These are phyloP conservation scores for Lepidium sativum DNA, from an alignment of 345 rosid species.

Conservation along the genomic window DNA sequence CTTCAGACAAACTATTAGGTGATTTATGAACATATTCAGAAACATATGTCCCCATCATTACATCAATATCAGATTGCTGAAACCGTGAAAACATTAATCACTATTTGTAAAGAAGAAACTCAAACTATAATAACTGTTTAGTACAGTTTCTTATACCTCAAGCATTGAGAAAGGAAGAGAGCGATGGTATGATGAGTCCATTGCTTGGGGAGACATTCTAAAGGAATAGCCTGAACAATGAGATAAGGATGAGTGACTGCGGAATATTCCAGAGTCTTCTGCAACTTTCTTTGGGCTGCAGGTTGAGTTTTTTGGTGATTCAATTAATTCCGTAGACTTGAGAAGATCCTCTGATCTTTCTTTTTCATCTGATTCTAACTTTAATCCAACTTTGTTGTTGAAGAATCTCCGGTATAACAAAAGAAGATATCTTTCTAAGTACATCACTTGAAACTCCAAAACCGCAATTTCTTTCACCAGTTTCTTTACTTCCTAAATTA, in stretches of 20 bases:
- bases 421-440: slow-evolving; percentile 75
- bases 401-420: slow-evolving; percentile 50
- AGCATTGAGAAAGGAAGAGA: slow-evolving; percentile 92
- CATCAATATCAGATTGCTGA: slow-evolving; percentile 46
- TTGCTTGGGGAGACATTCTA: slow-evolving; percentile 33
- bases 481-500: slow-evolving; percentile 57
- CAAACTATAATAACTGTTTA: not conserved
- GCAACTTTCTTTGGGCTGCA: slow-evolving; percentile 28
- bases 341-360: slow-evolving; percentile 11
- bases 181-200: slow-evolving; percentile 43
- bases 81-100: not conserved
- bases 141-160: slow-evolving; percentile 41
- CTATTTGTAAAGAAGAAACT: not conserved
- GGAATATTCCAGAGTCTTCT: slow-evolving; percentile 45
- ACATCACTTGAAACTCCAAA: slow-evolving; percentile 60
- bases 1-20: slow-evolving; percentile 70
- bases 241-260: slow-evolving; percentile 68
- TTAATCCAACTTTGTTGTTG: slow-evolving; percentile 21
- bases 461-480: slow-evolving; percentile 60
- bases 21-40: slow-evolving; percentile 32
- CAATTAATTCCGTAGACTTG: slow-evolving; percentile 1
- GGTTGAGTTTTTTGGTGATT: slow-evolving; percentile 10
- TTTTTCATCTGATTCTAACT: too few species aligned
- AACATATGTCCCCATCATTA: slow-evolving; percentile 32
- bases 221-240: slow-evolving; percentile 45